Evolutionary conservation across 108 stramenopile species (phyloP).

Genomic region (Licmophora abbreviata): DNA sequence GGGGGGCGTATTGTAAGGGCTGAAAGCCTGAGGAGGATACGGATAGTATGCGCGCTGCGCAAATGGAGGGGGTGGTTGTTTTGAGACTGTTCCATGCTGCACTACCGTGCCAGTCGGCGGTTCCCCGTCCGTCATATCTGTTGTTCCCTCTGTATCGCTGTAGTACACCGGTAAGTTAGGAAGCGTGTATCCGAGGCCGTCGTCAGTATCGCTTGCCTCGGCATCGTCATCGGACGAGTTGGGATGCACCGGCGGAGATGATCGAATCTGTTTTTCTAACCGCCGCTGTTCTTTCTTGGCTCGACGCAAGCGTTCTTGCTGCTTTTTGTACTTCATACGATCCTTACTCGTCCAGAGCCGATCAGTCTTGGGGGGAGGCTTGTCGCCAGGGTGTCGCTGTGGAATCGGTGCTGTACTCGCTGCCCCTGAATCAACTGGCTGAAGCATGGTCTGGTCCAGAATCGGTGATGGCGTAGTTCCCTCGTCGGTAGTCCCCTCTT

Average conservation of each 20-base stretch:
- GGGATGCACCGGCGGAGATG: slow-evolving; percentile 9
- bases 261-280: slow-evolving; percentile 24
- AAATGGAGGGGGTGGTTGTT: slow-evolving; percentile 13
- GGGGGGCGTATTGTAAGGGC: slow-evolving; percentile 6
- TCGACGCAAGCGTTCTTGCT: slow-evolving; percentile 25
- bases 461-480: too few relatives aligned
- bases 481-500: neutral
- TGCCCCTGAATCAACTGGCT: neutral
- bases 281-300: slow-evolving; percentile 22
- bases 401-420: slow-evolving; percentile 1
- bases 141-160: slow-evolving; percentile 60
- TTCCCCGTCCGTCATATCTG: too few relatives aligned
- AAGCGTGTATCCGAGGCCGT: slow-evolving; percentile 60
- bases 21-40: neutral
- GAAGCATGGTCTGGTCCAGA: neutral
- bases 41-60: slow-evolving; percentile 4
- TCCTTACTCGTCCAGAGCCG: slow-evolving; percentile 77
- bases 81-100: neutral
- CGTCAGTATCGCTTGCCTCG: slow-evolving; percentile 50
- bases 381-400: slow-evolving; percentile 5
- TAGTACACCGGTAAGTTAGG: slow-evolving; percentile 81
- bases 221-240: slow-evolving; percentile 25
- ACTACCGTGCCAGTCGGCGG: too few relatives aligned
- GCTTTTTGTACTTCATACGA: slow-evolving; percentile 63
- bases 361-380: slow-evolving; percentile 1